A percentile compares a stretch with the other conserved stretches of the same genome.
Evolutionary conservation across 2,329 filamentous ascomycete species (phyloP).

Genomic region (Sclerotinia spermophila): DNA sequence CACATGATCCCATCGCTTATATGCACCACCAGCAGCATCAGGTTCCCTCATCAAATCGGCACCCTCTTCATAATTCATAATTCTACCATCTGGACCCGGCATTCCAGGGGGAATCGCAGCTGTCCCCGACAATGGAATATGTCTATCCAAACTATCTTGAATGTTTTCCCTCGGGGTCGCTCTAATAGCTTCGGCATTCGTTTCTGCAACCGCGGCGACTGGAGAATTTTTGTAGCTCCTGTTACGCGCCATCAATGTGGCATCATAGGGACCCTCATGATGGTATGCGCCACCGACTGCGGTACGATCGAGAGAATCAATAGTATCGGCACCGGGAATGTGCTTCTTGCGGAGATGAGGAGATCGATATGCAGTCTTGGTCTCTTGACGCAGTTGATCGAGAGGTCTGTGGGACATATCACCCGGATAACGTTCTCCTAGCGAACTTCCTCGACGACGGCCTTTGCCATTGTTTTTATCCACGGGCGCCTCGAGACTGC

Average conservation of each 20-base stretch:
- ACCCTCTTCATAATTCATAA: conserved; percentile 81
- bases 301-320: conserved; percentile 72
- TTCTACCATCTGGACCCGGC: conserved; percentile 62
- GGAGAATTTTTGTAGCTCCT: conserved; percentile 60
- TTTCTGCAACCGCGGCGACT: conserved; percentile 68
- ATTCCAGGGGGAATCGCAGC: conserved; percentile 72
- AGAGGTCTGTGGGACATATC: conserved; percentile 64
- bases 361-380: conserved; percentile 61
- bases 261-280: conserved; percentile 88
- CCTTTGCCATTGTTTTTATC: conserved; percentile 32
- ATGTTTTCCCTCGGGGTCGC: conserved; percentile 80
- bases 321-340: conserved; percentile 67
- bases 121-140: conserved; percentile 78
- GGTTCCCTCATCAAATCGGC: conserved; percentile 76
- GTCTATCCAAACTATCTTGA: conserved; percentile 65
- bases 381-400: conserved; percentile 61
- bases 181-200: conserved; percentile 71
- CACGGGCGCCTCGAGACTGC: conserved; percentile 28
- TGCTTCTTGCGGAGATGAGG: conserved; percentile 64
- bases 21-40: conserved; percentile 66
- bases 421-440: conserved; percentile 58
- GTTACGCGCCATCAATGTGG: conserved; percentile 73
- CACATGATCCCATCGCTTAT: conserved; percentile 69
- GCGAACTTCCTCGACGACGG: conserved; percentile 46
- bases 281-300: conserved; percentile 67